Base-by-base conservation (phyloP, 441 rosid species). In the Euphorbia corollata region DNA sequence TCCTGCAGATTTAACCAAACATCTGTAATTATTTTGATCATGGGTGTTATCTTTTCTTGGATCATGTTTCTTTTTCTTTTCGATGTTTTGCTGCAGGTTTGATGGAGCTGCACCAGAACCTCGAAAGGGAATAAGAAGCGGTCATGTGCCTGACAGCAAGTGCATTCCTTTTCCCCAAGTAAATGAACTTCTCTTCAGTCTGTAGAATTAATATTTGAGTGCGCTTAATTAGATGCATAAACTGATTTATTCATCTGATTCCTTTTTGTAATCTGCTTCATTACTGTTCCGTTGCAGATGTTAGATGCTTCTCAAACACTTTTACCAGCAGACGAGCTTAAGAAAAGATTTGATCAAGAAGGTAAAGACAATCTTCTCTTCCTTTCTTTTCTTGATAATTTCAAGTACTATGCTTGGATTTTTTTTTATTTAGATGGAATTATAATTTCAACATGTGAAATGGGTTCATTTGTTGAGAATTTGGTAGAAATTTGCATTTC, bases 101-200 rank as follows among this genome's bases (percentile, higher is more conserved):
- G 90, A 90, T 43, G 98, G 97, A 54, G 63, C 81, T 74, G 96
- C 84, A 34, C 87, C 91, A 8, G 98, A 92, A 74, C 97, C 93
- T 34, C 89, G 96, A 41, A 92, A 92, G 75, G 98, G 96, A 68
- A 78, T 90, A 68, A 86, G 85, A 69, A 85, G 98, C 59, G 97
- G 98, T 67, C 98, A 92, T 79, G 83, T 92, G 36, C 98, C 98
- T 64, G 89, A 88, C 58, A 90, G 98, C 90, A 88, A 86, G 77
- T 92, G 96, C 76, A 74, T 88, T 73, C 93, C 98, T 69, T 92
- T 90, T 72, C 77, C 78, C 11, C 85, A 82, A 78, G 98, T 86
- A 80, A 77, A 68, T 30, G 6, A 67, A 15, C 19, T 58, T 54
- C 20, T 19, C 10, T 18, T 18, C 34, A 18, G 7, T 13, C 23